phyloP scores from a whole-genome alignment of 257 asterid species.

The Petrea volubilis region DNA sequence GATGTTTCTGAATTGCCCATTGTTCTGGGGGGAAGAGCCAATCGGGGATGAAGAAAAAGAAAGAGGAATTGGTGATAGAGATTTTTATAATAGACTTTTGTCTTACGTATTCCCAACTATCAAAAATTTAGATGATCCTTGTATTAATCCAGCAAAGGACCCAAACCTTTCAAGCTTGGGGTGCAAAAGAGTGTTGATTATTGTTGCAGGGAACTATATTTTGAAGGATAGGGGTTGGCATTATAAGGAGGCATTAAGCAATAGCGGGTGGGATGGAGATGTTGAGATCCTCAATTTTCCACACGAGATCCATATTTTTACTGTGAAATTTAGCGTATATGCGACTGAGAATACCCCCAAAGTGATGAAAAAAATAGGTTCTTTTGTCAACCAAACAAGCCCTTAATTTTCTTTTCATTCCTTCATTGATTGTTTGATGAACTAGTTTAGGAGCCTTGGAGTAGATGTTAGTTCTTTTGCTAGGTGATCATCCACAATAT shows the following conservation, averaged over 20 bases:
- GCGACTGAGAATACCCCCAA: too few relatives aligned
- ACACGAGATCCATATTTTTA: slow-evolving; percentile 46
- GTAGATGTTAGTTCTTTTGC: too few relatives aligned
- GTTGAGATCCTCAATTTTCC: slow-evolving; percentile 46
- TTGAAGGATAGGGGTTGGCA: slow-evolving; percentile 38
- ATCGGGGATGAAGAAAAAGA: slow-evolving; percentile 25
- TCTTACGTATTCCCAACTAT: slow-evolving; percentile 3
- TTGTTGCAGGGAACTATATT: slow-evolving; percentile 27
- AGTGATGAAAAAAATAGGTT: too few relatives aligned
- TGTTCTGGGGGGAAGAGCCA: slow-evolving; percentile 25
- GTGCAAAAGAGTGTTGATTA: slow-evolving; percentile 25
- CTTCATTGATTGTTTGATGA: too few relatives aligned
- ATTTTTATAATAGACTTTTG: background rate
- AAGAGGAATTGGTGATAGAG: background rate
- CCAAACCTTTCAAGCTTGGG: slow-evolving; percentile 16
- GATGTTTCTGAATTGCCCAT: slow-evolving; percentile 38
- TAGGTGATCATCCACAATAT: too few relatives aligned
- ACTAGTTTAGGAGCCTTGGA: too few relatives aligned
- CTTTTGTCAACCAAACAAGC: too few relatives aligned
- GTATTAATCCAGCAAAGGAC: slow-evolving; percentile 24
- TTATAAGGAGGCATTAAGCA: slow-evolving; percentile 34
- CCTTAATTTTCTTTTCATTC: too few relatives aligned
- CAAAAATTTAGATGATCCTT: slow-evolving; percentile 23
- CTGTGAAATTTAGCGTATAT: too few relatives aligned
- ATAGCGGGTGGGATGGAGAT: slow-evolving; percentile 53